Percentiles rank a stretch among this genome's conserved stretches.
Conservation (phyloP, 371 early-diverging fungal species). For the Circinella umbellata region DNA sequence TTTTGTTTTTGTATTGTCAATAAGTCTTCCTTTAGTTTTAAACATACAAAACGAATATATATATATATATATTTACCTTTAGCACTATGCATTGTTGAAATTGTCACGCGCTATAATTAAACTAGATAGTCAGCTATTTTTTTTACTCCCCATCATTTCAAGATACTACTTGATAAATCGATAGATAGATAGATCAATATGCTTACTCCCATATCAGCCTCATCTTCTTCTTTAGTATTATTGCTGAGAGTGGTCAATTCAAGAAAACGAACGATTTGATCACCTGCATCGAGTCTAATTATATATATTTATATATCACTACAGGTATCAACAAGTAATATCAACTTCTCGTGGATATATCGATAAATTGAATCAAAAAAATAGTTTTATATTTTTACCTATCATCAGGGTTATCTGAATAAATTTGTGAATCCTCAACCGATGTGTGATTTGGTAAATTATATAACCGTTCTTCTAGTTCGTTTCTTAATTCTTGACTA, state of each 20-base stretch:
- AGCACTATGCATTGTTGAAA: slow-evolving; percentile 64
- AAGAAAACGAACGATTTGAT: slow-evolving; percentile 33
- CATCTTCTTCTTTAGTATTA: slow-evolving; percentile 35
- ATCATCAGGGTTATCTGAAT: too few relatives aligned
- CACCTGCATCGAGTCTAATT: slow-evolving; percentile 6
- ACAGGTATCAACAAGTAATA: too few relatives aligned
- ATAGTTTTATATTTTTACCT: too few relatives aligned
- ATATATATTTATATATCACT: background rate
- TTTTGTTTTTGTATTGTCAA: too few relatives aligned
- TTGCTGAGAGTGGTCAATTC: slow-evolving; percentile 35
- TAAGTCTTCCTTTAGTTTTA: background rate
- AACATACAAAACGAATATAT: background rate
- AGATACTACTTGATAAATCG: too few relatives aligned
- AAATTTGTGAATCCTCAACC: too few relatives aligned
- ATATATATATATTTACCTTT: slow-evolving; percentile 36
- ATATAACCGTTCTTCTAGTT: too few relatives aligned
- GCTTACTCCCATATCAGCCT: slow-evolving; percentile 28
- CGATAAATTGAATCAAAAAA: too few relatives aligned
- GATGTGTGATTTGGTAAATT: too few relatives aligned
- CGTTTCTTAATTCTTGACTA: too few relatives aligned
- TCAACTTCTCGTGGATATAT: too few relatives aligned
- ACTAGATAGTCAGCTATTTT: background rate
- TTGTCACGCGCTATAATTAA: slow-evolving; percentile 47
- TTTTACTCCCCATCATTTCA: too few relatives aligned
- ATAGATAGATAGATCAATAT: background rate